Evolutionary conservation across 176 grass and related monocot species (phyloP).

Genomic region (Cenchrus fungigraminus): DNA sequence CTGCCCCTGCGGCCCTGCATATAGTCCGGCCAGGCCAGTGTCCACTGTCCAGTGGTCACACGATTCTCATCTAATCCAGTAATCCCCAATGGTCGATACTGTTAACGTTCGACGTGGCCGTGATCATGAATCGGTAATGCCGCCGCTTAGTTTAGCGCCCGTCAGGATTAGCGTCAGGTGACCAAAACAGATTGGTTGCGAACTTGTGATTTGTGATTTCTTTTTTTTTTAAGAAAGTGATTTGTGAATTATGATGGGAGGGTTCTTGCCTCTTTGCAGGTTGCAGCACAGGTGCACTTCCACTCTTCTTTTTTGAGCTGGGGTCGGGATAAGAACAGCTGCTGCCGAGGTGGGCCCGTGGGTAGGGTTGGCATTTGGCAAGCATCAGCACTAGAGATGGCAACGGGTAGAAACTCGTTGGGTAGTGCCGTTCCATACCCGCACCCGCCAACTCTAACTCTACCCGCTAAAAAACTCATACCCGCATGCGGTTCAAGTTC

Average conservation of each 20-base stretch:
- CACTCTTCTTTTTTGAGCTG: neutral
- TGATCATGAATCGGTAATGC: neutral
- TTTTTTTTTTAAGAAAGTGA: too few species aligned
- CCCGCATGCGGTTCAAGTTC: too few species aligned
- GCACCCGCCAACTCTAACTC: too few species aligned
- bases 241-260: neutral
- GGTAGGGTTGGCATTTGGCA: neutral
- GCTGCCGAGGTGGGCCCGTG: neutral
- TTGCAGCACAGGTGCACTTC: neutral
- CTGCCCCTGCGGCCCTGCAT: neutral
- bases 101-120: neutral
- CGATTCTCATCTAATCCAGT: neutral
- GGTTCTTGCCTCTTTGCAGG: neutral
- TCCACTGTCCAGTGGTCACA: neutral
- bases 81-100: neutral
- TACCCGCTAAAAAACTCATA: too few species aligned
- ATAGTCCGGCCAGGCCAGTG: neutral
- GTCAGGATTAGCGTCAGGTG: neutral
- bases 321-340: neutral
- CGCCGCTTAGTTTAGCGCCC: neutral
- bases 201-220: neutral
- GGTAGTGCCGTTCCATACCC: too few species aligned
- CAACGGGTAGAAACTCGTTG: too few species aligned
- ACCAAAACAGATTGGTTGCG: neutral
- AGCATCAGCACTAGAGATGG: neutral